Base-by-base conservation (phyloP, 805 yeast species). In the Zygoascus ofunaensis region DNA sequence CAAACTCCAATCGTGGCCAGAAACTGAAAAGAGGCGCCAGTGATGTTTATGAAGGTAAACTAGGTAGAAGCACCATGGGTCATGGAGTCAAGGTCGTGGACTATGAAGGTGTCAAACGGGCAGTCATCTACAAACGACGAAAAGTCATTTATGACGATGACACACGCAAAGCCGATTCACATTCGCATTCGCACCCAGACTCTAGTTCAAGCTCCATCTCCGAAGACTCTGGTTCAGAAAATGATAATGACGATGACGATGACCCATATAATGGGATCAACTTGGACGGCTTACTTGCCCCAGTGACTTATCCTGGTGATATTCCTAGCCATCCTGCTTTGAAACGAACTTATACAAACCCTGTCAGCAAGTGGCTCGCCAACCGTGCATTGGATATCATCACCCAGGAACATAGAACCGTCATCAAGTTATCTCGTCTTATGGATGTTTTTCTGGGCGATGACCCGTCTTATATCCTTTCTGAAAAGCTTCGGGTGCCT, bases 371-470 rank as follows among this genome's bases (percentile, higher is more conserved):
- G 40, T 67, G 72, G 34, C 62, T 92, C 51, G 84, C 95, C 0
- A 65, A 67, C 15, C 86, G 87, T 49, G 77, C 92, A 15, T 76
- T 89, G 21, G 82, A 82, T 43, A 66, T 81, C 49, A 82, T 92
- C 41, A 89, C 85, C 57, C 73, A 75, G 35, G 98, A 92, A 57
- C 95, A 87, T 55, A 71, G 73, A 22, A 80, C 79, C 30, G 82
- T 84, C n/a, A 77, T 79, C 46, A 75, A 79, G 56, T 67, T 87
- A 43, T 75, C 82, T 37, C 77, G 77, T 55, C 69, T 90, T 37
- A 71, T 92, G 63, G 84, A 81, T 49, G 79, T 83, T 1, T 77
- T 90, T 53, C 69, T 90, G 41, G 96, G 97, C 3, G 97, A 90
- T 58, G 90, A 86, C 58, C 83, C 94, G 51, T 70, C 70, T 37